Evolutionary conservation across 2,329 filamentous ascomycete species (phyloP), one percentile per base, ranked within the genome.

Genomic region (Colletotrichum scovillei): DNA sequence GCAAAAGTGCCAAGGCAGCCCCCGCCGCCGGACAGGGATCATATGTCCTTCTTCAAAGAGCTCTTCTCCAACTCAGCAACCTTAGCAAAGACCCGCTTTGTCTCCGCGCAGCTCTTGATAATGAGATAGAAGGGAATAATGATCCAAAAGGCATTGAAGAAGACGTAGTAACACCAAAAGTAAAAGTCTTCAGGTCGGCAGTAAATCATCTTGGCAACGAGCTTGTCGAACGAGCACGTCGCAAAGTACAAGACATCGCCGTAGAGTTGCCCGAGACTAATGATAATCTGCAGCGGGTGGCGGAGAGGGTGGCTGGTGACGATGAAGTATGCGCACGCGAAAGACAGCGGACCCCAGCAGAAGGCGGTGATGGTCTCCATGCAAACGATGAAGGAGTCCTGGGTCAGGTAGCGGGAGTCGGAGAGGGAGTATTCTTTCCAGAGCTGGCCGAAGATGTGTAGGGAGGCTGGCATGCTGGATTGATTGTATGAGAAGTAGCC

Each of bases 341-440:
- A 86, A 52, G 86, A 89, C 55, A 89, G 78, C 1, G 88, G 88
- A 1, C 88, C 88, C 88, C 88, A 90, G 76, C 82, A 80, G 53
- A 86, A 78, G 42, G 88, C 87, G 7, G 88, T 90, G 69, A 89
- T 78, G 68, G 85, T 81, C 79, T 90, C 88, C 87, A 90, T 89
- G 76, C 84, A 85, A n/a, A 89, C 81, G n/a, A 88, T 80, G 75
- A 90, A 89, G 24, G 86, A 78, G 76, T 90, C 87, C 16, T 81
- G 83, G 1, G 85, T 88, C 57, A 90, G 81, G 78, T 90, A 90
- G 75, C 88, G 86, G 3, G 87, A 89, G 78, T 90, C 88, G 9
- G 87, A 88, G 46, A 89, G 83, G 3, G 88, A 84, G 80, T 90
- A 90, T 76, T 90, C 88, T 77, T 89, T 90, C 88, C 88, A 90